Conservation (phyloP, 75 land plant genomes). For the Selaginella moellendorffii region DNA sequence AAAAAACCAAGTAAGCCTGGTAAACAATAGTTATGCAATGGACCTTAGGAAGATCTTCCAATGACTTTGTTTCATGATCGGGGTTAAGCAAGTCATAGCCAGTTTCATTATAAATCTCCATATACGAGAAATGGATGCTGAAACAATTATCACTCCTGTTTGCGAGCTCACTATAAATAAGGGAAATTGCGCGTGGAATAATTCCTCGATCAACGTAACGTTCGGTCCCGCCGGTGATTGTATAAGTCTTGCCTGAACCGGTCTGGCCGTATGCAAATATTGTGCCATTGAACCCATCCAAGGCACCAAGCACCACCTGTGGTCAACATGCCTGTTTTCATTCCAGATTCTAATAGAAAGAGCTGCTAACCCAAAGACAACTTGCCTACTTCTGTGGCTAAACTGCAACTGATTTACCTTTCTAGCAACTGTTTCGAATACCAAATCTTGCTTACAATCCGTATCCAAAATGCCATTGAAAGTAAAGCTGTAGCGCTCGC, state of each 20-base stretch:
- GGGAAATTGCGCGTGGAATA: conserved; percentile 29
- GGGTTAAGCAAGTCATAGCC: conserved; percentile 30
- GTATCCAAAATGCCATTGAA: conserved; percentile 25
- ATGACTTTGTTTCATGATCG: conserved; percentile 27
- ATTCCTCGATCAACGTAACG: conserved; percentile 28
- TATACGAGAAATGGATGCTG: conserved; percentile 22
- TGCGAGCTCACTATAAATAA: conserved; percentile 24
- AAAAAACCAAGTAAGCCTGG: background rate
- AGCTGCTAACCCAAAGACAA: no score
- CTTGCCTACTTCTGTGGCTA: no score
- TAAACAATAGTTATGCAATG: background rate
- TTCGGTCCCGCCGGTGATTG: conserved; percentile 25
- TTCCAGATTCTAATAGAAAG: no score
- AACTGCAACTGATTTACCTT: no score
- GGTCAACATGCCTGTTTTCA: background rate
- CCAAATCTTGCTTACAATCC: conserved; percentile 24
- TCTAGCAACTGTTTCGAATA: conserved; percentile 24
- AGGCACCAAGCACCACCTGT: conserved; percentile 26
- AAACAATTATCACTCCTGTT: conserved; percentile 22
- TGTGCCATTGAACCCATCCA: conserved; percentile 31
- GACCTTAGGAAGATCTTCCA: conserved; percentile 33
- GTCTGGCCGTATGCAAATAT: conserved; percentile 33
- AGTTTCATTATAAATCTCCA: conserved; percentile 29
- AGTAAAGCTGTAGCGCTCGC: conserved; percentile 22
- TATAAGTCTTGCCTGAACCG: conserved; percentile 30